A percentile compares a stretch with the other conserved stretches of the same genome.
These are phyloP conservation scores for Chionographis japonica DNA, from an alignment of 106 monocot genomes.

Conservation along the genomic window DNA sequence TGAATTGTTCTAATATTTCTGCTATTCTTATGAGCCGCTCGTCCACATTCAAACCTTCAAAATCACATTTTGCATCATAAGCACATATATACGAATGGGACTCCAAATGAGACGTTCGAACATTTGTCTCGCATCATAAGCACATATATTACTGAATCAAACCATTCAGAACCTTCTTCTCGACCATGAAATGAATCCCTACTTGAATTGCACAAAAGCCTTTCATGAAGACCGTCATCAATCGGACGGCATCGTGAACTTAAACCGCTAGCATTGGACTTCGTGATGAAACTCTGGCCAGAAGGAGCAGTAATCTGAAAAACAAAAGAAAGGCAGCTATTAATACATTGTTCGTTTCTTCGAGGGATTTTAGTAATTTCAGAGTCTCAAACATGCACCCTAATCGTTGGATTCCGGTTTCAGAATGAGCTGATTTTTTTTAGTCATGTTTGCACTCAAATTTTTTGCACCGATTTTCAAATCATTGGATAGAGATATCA, in stretches of 20 bases:
- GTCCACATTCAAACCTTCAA: conserved; percentile 50
- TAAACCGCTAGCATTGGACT: conserved; percentile 1
- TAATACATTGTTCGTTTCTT: conserved; percentile 1
- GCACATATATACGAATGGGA: conserved; percentile 71
- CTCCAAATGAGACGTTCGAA: conserved; percentile 49
- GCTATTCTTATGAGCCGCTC: conserved; percentile 39
- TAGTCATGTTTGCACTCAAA: too few relatives aligned
- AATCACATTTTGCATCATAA: conserved; percentile 64
- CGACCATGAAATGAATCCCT: conserved; percentile 21
- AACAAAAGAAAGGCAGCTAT: conserved; percentile 9
- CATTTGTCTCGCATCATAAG: conserved; percentile 59
- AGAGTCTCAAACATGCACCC: too few relatives aligned
- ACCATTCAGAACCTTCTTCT: conserved; percentile 14
- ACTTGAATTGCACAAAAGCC: conserved; percentile 1
- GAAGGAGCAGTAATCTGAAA: conserved; percentile 14
- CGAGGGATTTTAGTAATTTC: neutral
- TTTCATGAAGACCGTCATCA: conserved; percentile 12
- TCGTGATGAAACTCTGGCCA: neutral
- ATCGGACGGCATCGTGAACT: neutral
- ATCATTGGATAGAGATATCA: too few relatives aligned
- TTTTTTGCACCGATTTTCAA: too few relatives aligned
- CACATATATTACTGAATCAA: conserved; percentile 50
- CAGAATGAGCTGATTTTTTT: too few relatives aligned
- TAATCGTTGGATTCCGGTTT: too few relatives aligned
- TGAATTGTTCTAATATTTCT: conserved; percentile 52